These are phyloP conservation scores for Aspergillus pseudotamarii DNA, from an alignment of 2,329 filamentous ascomycete species.

Conservation along the genomic window DNA sequence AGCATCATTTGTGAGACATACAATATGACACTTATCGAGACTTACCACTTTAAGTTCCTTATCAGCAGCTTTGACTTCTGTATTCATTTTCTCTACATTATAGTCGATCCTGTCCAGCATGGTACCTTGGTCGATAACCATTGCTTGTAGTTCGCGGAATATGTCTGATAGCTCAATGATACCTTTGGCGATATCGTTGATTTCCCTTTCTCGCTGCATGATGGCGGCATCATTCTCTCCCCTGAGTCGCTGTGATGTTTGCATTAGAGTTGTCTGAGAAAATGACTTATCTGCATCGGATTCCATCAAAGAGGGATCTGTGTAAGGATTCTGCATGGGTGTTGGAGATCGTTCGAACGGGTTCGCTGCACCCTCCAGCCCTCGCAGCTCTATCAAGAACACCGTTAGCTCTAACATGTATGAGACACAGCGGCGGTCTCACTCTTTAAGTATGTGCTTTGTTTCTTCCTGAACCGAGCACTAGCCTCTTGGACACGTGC, in stretches of 20 bases:
- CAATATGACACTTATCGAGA: slow-evolving; percentile 13
- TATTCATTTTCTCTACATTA: slow-evolving; percentile 94
- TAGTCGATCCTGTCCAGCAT: slow-evolving; percentile 96
- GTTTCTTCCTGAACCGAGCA: slow-evolving; percentile 92
- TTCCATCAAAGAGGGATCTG: slow-evolving; percentile 85
- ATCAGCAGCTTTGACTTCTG: slow-evolving; percentile 88
- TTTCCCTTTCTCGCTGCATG: slow-evolving; percentile 89
- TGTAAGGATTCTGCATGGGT: slow-evolving; percentile 65
- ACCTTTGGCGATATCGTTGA: slow-evolving; percentile 95
- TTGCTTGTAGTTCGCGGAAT: slow-evolving; percentile 91
- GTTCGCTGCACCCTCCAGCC: slow-evolving; percentile 64
- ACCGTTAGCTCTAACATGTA: slow-evolving; percentile 15
- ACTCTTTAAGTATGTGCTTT: slow-evolving; percentile 96
- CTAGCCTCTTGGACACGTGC: slow-evolving; percentile 88
- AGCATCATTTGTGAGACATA: neutral
- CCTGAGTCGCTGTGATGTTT: slow-evolving; percentile 63
- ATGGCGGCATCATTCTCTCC: slow-evolving; percentile 79
- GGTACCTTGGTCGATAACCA: slow-evolving; percentile 92
- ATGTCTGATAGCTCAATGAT: slow-evolving; percentile 97
- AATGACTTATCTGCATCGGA: slow-evolving; percentile 92
- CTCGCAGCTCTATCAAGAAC: slow-evolving; percentile 65
- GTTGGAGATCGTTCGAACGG: slow-evolving; percentile 55
- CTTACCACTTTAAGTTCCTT: slow-evolving; percentile 80
- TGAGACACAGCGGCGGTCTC: slow-evolving; percentile 29
- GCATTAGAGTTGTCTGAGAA: slow-evolving; percentile 84